Evolutionary conservation across 257 asterid genomes (phyloP).

Genomic region (Solanum medicagineum): DNA sequence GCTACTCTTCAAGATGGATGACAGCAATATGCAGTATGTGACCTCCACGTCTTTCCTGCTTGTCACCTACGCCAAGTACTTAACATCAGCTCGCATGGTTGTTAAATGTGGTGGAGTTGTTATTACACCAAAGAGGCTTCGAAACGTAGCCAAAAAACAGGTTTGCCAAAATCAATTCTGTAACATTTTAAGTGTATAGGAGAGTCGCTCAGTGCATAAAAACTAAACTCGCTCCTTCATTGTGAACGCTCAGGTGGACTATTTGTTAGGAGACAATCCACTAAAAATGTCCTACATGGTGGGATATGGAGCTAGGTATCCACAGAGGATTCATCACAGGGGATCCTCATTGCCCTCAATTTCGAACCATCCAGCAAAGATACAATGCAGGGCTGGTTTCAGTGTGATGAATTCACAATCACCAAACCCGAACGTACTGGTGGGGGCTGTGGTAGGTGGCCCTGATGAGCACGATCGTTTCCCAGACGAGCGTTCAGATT

Average conservation of each 20-base stretch:
- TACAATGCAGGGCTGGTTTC: slow-evolving; percentile 71
- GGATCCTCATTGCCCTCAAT: slow-evolving; percentile 88
- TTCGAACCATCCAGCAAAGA: slow-evolving; percentile 52
- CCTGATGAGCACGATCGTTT: slow-evolving; percentile 76
- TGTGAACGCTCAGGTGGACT: slow-evolving; percentile 52
- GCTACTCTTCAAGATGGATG: slow-evolving; percentile 83
- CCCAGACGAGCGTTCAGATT: slow-evolving; percentile 78
- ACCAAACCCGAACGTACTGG: slow-evolving; percentile 67
- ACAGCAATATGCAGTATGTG: slow-evolving; percentile 85
- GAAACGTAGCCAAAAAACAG: slow-evolving; percentile 74
- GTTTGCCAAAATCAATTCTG: not conserved
- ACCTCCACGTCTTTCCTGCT: slow-evolving; percentile 81
- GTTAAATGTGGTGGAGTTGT: slow-evolving; percentile 72
- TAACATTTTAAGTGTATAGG: not conserved
- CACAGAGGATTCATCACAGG: slow-evolving; percentile 81
- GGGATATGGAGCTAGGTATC: slow-evolving; percentile 79
- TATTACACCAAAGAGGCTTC: slow-evolving; percentile 61
- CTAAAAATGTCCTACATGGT: slow-evolving; percentile 88
- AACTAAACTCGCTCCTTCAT: not conserved
- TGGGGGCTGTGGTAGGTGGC: slow-evolving; percentile 88
- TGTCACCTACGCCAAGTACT: slow-evolving; percentile 80
- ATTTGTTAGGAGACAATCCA: slow-evolving; percentile 83
- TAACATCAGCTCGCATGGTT: slow-evolving; percentile 46
- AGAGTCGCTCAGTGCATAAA: not conserved
- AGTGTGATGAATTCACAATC: slow-evolving; percentile 37